Conservation (phyloP, 1,284 basidiomycete species). For the Apiotrichum veenhuisii region DNA sequence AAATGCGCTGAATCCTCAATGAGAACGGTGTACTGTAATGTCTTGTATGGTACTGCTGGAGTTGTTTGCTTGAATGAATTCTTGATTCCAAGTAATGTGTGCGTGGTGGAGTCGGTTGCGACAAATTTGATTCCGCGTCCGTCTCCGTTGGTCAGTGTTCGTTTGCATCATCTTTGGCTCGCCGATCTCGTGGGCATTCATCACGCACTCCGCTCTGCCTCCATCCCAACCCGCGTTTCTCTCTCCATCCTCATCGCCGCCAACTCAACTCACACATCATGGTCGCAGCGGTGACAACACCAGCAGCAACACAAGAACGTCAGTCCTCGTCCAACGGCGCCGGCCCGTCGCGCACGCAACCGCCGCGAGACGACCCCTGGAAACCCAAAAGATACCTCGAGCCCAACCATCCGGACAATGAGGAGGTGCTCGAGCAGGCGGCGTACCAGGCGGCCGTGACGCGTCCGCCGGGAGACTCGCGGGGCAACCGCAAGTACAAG, state of each 20-base stretch:
- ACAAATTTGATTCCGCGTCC: no score
- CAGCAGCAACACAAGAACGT: not conserved
- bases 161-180: not conserved
- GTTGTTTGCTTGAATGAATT: no score
- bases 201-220: no score
- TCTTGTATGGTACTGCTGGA: no score
- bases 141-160: not conserved
- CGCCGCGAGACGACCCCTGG: conserved; percentile 48
- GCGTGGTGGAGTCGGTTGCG: no score
- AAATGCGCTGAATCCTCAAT: no score
- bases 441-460: conserved; percentile 67
- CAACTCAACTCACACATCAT: not conserved
- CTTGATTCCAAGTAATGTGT: no score
- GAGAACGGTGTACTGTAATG: no score
- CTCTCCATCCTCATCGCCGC: not conserved
- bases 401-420: conserved; percentile 63
- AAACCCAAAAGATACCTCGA: conserved; percentile 52
- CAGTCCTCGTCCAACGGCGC: not conserved
- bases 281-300: not conserved
- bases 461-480: conserved; percentile 42
- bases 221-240: not conserved
- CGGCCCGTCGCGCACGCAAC: conserved; percentile 28
- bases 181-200: no score
- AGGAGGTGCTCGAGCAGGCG: conserved; percentile 68
- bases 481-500: conserved; percentile 80